Evolutionary conservation across 2,329 filamentous ascomycete species (phyloP).

Genomic region (Curvularia spicifera): DNA sequence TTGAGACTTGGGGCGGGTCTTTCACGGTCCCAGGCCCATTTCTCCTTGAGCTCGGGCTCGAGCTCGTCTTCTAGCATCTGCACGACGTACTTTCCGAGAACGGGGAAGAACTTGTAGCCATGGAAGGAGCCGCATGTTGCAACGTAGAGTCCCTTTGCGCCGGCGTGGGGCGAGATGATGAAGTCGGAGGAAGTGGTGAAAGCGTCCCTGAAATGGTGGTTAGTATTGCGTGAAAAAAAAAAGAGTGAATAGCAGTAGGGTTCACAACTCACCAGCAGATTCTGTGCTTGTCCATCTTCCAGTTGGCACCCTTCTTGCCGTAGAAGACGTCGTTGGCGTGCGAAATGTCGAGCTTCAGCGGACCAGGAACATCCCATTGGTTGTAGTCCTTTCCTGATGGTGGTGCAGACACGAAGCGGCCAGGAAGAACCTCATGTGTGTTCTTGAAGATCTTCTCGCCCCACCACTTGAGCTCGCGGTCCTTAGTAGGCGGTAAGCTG

Average conservation of each 20-base stretch:
- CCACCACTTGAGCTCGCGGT: slow-evolving; percentile 46
- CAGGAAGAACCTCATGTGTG: slow-evolving; percentile 51
- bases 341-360: slow-evolving; percentile 65
- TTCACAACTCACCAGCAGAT: slow-evolving; percentile 65
- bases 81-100: slow-evolving; percentile 62
- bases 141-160: slow-evolving; percentile 57
- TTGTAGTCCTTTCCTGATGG: slow-evolving; percentile 63
- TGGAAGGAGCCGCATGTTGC: slow-evolving; percentile 68
- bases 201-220: slow-evolving; percentile 62
- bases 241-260: neutral
- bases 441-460: slow-evolving; percentile 47
- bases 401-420: slow-evolving; percentile 63
- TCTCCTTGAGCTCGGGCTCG: slow-evolving; percentile 60
- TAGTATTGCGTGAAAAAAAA: neutral
- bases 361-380: slow-evolving; percentile 66
- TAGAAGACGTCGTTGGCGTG: slow-evolving; percentile 65
- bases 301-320: slow-evolving; percentile 61
- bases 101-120: slow-evolving; percentile 67
- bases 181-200: slow-evolving; percentile 64
- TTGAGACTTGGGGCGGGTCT: slow-evolving; percentile 59
- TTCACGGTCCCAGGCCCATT: slow-evolving; percentile 69
- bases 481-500: slow-evolving; percentile 42
- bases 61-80: slow-evolving; percentile 55
- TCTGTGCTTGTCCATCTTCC: slow-evolving; percentile 67
- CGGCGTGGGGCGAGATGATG: slow-evolving; percentile 60